phyloP scores from a whole-genome alignment of 805 yeast genomes.

The Suhomyces sp. region DNA sequence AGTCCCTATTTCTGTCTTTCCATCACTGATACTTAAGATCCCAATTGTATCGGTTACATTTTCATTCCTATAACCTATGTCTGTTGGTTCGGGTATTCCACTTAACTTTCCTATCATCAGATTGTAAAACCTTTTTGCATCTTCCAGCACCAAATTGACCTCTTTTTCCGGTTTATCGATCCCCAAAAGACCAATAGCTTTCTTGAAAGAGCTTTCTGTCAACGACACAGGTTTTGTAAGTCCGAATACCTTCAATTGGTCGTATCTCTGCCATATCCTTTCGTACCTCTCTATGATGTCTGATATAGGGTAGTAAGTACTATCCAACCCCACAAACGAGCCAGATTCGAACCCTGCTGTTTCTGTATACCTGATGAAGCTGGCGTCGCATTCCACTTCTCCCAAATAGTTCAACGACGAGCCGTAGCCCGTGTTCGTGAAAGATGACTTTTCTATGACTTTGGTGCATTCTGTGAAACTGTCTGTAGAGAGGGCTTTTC shows the following conservation, averaged over 20 bases:
- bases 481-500: constrained; percentile 20
- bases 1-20: constrained; percentile 25
- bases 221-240: constrained; percentile 36
- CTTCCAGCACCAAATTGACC: constrained; percentile 11
- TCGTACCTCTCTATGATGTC: constrained; percentile 24
- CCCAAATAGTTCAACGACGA: constrained; percentile 43
- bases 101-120: constrained; percentile 3
- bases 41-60: constrained; percentile 49
- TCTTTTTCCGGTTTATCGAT: not conserved
- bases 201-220: not conserved
- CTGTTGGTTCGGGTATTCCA: too few relatives aligned
- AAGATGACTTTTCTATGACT: constrained; percentile 34
- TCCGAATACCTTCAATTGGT: constrained; percentile 19
- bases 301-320: constrained; percentile 27
- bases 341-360: constrained; percentile 6
- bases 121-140: constrained; percentile 11
- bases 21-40: constrained; percentile 20
- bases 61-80: not conserved
- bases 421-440: constrained; percentile 53
- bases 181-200: not conserved
- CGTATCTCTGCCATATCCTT: constrained; percentile 17
- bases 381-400: constrained; percentile 46
- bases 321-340: constrained; percentile 10
- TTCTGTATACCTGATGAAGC: constrained; percentile 23
- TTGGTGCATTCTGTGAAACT: constrained; percentile 15